Conservation (phyloP, 495 filamentous ascomycete species). For the Penicillium longicatenatum region DNA sequence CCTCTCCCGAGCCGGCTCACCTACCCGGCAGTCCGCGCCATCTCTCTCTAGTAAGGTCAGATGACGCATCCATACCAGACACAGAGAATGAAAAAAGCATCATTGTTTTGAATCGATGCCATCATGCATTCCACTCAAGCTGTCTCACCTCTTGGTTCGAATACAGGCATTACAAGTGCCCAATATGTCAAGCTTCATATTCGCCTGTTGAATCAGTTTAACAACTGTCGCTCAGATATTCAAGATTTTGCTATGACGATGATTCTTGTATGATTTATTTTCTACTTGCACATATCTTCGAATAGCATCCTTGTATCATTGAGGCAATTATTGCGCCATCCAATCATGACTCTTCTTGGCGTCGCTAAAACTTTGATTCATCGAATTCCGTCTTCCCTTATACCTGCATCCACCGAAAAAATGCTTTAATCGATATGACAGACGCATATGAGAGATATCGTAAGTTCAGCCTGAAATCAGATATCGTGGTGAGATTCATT, state of each 20-base stretch:
- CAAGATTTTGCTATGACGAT: not conserved
- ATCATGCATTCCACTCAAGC: conserved; percentile 36
- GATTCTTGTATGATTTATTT: not conserved
- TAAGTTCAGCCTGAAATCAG: not conserved
- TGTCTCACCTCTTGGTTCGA: conserved; percentile 41
- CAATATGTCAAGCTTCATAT: conserved; percentile 37
- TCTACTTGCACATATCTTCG: not conserved
- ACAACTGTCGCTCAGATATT: not conserved
- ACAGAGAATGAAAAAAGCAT: conserved; percentile 14
- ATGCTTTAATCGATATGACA: too few relatives aligned
- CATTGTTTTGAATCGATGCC: conserved; percentile 34
- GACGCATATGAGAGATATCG: not conserved
- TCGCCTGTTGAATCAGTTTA: conserved; percentile 8
- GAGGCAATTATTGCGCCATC: too few relatives aligned
- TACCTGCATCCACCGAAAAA: too few relatives aligned
- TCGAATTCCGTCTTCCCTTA: too few relatives aligned
- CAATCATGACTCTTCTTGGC: too few relatives aligned
- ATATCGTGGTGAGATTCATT: not conserved
- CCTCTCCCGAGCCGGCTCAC: conserved; percentile 20
- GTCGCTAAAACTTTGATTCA: too few relatives aligned
- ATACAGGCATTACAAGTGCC: conserved; percentile 36
- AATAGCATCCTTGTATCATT: not conserved
- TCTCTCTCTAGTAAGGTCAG: not conserved
- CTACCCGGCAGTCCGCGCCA: conserved; percentile 4
- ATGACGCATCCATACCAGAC: not conserved